A percentile compares a stretch with the other conserved stretches of the same genome.
Evolutionary conservation across 352 stramenopile genomes (phyloP).

Genomic region (Blastocystis sp.): DNA sequence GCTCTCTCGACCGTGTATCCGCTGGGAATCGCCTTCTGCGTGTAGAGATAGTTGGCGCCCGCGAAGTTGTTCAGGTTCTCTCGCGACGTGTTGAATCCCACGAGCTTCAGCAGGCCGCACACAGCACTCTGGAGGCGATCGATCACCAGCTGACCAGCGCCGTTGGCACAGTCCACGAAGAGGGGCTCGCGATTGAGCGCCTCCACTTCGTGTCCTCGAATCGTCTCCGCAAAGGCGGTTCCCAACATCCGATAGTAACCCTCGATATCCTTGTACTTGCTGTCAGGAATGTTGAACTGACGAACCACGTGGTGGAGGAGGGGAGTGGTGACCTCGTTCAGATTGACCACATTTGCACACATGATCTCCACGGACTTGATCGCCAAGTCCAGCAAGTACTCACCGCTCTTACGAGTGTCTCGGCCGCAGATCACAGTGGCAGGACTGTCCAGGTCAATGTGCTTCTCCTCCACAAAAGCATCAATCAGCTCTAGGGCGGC

Average conservation of each 20-base stretch:
- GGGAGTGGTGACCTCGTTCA: slow-evolving; percentile 90
- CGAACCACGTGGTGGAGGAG: slow-evolving; percentile 92
- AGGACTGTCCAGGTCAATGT: slow-evolving; percentile 45
- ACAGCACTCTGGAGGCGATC: background rate
- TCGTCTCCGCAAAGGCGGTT: slow-evolving; percentile 81
- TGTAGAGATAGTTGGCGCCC: slow-evolving; percentile 92
- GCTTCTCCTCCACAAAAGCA: slow-evolving; percentile 74
- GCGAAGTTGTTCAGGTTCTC: slow-evolving; percentile 88
- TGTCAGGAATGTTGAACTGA: slow-evolving; percentile 70
- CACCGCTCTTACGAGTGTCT: slow-evolving; percentile 77
- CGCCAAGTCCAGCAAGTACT: slow-evolving; percentile 70
- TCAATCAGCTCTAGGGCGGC: slow-evolving; percentile 75
- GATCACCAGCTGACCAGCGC: slow-evolving; percentile 63
- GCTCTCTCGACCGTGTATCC: slow-evolving; percentile 64
- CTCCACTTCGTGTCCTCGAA: slow-evolving; percentile 60
- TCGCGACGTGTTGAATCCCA: slow-evolving; percentile 64
- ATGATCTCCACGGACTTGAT: slow-evolving; percentile 79
- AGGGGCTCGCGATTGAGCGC: slow-evolving; percentile 69
- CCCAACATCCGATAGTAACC: slow-evolving; percentile 90
- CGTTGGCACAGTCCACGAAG: slow-evolving; percentile 68
- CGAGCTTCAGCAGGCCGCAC: slow-evolving; percentile 20
- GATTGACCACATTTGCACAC: slow-evolving; percentile 81
- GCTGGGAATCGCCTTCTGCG: slow-evolving; percentile 74
- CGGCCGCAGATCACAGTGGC: slow-evolving; percentile 68
- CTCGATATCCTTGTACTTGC: slow-evolving; percentile 71